Evolutionary conservation across 2,329 filamentous ascomycete genomes (phyloP).

Genomic region (Ascochyta lentis): DNA sequence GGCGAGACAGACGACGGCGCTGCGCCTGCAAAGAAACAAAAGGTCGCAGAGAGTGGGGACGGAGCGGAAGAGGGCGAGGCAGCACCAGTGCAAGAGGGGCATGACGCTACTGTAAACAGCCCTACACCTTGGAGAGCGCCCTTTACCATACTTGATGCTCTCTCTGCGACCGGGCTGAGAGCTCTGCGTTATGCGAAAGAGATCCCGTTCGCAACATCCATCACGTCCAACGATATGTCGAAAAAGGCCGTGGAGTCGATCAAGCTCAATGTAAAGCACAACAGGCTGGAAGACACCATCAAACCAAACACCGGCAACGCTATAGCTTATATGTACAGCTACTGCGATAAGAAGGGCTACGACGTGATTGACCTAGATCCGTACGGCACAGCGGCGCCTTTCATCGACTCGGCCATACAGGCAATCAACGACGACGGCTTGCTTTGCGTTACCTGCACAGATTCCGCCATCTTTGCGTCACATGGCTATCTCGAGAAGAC

Average conservation of each 20-base stretch:
- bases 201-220: constrained; percentile 79
- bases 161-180: constrained; percentile 91
- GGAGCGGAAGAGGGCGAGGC: constrained; percentile 14
- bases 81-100: neutral
- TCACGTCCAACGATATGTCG: constrained; percentile 91
- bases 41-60: constrained; percentile 24
- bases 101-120: constrained; percentile 13
- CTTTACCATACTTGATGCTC: constrained; percentile 81
- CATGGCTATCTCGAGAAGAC: constrained; percentile 94
- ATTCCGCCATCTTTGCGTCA: constrained; percentile 93
- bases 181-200: constrained; percentile 92
- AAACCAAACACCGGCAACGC: constrained; percentile 81
- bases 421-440: constrained; percentile 86
- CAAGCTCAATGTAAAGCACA: constrained; percentile 82
- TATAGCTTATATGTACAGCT: constrained; percentile 86
- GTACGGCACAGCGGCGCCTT: constrained; percentile 91
- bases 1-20: constrained; percentile 20
- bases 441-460: constrained; percentile 94
- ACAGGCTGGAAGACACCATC: constrained; percentile 74
- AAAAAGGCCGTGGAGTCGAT: constrained; percentile 79
- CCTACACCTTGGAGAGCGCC: constrained; percentile 29
- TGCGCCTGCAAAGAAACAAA: constrained; percentile 36
- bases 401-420: constrained; percentile 90
- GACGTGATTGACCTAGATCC: constrained; percentile 97
- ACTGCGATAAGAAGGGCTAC: constrained; percentile 68